Conservation (phyloP, 108 stramenopile species). For the Pseudonitzschia multiseries region DNA sequence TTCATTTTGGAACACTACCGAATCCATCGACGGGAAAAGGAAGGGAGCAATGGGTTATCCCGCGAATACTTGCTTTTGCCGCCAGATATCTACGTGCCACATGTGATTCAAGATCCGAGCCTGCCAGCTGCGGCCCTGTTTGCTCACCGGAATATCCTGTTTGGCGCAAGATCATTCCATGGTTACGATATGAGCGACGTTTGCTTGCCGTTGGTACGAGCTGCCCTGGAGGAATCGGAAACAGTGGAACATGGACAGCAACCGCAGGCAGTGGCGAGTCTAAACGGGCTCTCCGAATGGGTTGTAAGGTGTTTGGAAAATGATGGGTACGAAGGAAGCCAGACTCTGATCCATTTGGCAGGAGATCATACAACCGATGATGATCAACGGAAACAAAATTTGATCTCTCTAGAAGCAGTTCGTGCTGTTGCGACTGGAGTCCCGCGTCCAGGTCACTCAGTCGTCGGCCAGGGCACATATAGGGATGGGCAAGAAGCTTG, state of each 20-base stretch:
- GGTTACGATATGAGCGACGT: constrained; percentile 30
- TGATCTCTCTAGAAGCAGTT: constrained; percentile 50
- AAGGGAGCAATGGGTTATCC: constrained; percentile 24
- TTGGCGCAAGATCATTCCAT: constrained; percentile 53
- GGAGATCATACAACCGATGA: not conserved
- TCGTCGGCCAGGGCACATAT: constrained; percentile 66
- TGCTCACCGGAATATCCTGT: constrained; percentile 68
- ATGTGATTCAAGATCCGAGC: constrained; percentile 16
- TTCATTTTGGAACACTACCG: constrained; percentile 29
- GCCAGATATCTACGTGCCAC: constrained; percentile 16
- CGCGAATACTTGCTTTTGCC: constrained; percentile 46
- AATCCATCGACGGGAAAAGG: constrained; percentile 17
- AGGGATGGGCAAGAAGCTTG: constrained; percentile 64
- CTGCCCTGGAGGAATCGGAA: constrained; percentile 61
- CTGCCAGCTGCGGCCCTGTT: constrained; percentile 43
- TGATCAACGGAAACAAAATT: constrained; percentile 20
- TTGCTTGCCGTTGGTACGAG: constrained; percentile 58
- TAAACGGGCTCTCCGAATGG: constrained; percentile 70
- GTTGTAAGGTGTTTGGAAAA: constrained; percentile 48
- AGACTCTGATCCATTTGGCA: constrained; percentile 8
- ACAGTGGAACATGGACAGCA: constrained; percentile 63
- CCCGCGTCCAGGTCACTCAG: constrained; percentile 67
- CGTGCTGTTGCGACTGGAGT: constrained; percentile 71
- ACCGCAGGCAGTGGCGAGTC: constrained; percentile 66
- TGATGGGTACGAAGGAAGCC: constrained; percentile 4